phyloP scores from a whole-genome alignment of 1,139 yeast genomes.

The Taphrina confusa region DNA sequence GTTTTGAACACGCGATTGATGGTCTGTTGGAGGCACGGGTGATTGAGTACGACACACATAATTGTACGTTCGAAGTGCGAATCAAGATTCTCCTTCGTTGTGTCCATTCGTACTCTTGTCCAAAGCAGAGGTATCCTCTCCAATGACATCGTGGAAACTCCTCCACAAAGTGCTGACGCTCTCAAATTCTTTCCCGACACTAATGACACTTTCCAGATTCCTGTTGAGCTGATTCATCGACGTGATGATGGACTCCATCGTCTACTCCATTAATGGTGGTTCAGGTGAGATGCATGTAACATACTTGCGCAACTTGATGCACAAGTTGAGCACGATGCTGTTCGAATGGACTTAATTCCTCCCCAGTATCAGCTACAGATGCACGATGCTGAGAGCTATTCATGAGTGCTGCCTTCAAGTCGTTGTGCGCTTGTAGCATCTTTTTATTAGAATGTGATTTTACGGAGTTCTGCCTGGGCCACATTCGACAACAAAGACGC shows the following conservation, averaged over 20 bases:
- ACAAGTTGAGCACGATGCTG: constrained; percentile 17
- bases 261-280: constrained; percentile 31
- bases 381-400: constrained; percentile 6
- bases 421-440: no score
- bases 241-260: constrained; percentile 41
- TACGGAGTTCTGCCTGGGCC: no score
- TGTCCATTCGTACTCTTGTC: constrained; percentile 15
- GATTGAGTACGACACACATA: no score
- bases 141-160: constrained; percentile 40
- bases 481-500: background rate
- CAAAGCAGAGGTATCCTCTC: background rate
- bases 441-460: no score
- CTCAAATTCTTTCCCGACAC: constrained; percentile 43
- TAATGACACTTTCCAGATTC: constrained; percentile 41
- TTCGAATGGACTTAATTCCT: constrained; percentile 6
- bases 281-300: no score
- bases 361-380: constrained; percentile 4
- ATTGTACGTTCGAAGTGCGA: no score
- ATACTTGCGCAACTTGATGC: constrained; percentile 19
- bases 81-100: background rate
- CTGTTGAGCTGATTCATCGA: constrained; percentile 42
- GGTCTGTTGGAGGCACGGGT: no score
- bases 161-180: constrained; percentile 43
- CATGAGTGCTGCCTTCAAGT: background rate
- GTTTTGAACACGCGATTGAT: no score